Evolutionary conservation across 2,329 filamentous ascomycete species (phyloP).

Genomic region (Cladophialophora exuberans): DNA sequence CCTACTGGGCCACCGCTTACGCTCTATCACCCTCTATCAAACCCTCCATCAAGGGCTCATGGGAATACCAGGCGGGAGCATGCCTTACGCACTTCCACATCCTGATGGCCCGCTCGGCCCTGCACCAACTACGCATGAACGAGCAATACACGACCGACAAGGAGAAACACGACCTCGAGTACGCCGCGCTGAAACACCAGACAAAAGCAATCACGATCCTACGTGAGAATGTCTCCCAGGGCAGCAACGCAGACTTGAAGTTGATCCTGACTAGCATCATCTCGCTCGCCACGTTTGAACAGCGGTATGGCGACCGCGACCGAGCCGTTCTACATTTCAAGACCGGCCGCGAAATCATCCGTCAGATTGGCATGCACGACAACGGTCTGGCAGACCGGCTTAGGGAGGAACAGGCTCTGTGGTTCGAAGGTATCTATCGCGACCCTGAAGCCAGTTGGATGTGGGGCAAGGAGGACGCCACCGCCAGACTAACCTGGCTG

Average conservation of each 20-base stretch:
- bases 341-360: slow-evolving; percentile 16
- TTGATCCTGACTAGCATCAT: slow-evolving; percentile 20
- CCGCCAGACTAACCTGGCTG: slow-evolving; percentile 12
- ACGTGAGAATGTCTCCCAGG: slow-evolving; percentile 15
- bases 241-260: slow-evolving; percentile 14
- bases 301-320: slow-evolving; percentile 21
- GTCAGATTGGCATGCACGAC: slow-evolving; percentile 16
- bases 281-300: slow-evolving; percentile 22
- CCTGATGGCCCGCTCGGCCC: slow-evolving; percentile 25
- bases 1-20: slow-evolving; percentile 25
- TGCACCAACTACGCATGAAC: slow-evolving; percentile 26
- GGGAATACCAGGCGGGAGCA: slow-evolving; percentile 24
- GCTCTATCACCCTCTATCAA: slow-evolving; percentile 18
- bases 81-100: slow-evolving; percentile 22
- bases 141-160: slow-evolving; percentile 1
- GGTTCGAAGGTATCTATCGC: slow-evolving; percentile 25
- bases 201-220: slow-evolving; percentile 18
- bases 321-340: slow-evolving; percentile 19
- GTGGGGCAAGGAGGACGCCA: slow-evolving; percentile 21
- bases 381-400: slow-evolving; percentile 16
- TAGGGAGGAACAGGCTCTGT: slow-evolving; percentile 24
- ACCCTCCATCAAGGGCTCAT: slow-evolving; percentile 24
- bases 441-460: slow-evolving; percentile 21
- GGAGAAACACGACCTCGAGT: slow-evolving; percentile 11
- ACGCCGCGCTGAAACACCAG: slow-evolving; percentile 23